Percentiles rank a stretch among this genome's conserved stretches.
Conservation (phyloP, 2,329 filamentous ascomycete species). For the Aureobasidium sp. region DNA sequence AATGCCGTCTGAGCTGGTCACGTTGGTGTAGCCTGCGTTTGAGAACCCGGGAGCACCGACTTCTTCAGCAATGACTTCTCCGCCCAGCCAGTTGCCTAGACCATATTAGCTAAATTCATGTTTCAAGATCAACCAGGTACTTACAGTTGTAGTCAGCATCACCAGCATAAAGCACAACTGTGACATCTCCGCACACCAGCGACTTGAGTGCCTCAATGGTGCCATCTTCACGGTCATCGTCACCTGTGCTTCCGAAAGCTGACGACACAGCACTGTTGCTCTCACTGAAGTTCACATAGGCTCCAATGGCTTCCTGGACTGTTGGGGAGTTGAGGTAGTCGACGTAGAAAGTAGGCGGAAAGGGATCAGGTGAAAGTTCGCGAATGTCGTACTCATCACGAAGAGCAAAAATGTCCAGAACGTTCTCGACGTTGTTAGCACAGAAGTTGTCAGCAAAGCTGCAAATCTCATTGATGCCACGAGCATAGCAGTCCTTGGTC, state of each 20-base stretch:
- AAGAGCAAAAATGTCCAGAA: slow-evolving; percentile 46
- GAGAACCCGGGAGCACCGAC: slow-evolving; percentile 38
- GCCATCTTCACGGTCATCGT: slow-evolving; percentile 41
- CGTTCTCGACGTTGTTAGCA: slow-evolving; percentile 43
- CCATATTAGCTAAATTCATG: slow-evolving; percentile 2
- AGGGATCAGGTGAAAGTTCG: slow-evolving; percentile 49
- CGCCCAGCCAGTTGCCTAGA: slow-evolving; percentile 41
- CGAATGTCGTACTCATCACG: slow-evolving; percentile 57
- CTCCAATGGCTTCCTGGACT: slow-evolving; percentile 53
- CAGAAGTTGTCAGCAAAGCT: slow-evolving; percentile 51
- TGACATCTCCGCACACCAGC: slow-evolving; percentile 35
- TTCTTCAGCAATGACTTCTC: slow-evolving; percentile 34
- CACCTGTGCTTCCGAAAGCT: slow-evolving; percentile 44
- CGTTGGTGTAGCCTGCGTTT: slow-evolving; percentile 42
- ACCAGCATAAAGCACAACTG: slow-evolving; percentile 39
- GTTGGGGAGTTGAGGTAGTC: slow-evolving; percentile 52
- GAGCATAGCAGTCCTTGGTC: slow-evolving; percentile 48
- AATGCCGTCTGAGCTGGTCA: slow-evolving; percentile 38
- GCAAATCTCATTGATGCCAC: slow-evolving; percentile 47
- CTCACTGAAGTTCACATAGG: slow-evolving; percentile 51
- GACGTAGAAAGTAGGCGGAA: slow-evolving; percentile 49
- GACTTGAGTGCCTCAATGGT: slow-evolving; percentile 36
- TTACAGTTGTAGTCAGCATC: slow-evolving; percentile 34
- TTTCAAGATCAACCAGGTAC: neutral
- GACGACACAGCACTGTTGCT: slow-evolving; percentile 37